Percentiles rank a stretch among this genome's conserved stretches.
These are phyloP conservation scores for Diaporthe citriasiana DNA, from an alignment of 2,329 filamentous ascomycete species.

Conservation along the genomic window DNA sequence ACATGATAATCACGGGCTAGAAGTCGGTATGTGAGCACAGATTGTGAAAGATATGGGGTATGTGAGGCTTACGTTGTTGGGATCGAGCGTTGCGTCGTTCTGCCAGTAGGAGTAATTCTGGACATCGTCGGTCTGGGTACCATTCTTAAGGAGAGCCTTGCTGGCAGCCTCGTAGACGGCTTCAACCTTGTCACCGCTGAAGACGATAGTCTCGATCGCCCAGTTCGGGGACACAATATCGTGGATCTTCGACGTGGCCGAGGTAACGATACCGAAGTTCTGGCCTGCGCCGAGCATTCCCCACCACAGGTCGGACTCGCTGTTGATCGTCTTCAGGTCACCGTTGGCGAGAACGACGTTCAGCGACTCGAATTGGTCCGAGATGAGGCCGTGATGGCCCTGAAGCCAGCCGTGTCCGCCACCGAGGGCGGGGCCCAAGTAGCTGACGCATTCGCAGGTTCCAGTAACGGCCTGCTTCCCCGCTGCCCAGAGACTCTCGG, in stretches of 20 bases:
- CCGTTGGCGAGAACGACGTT: constrained; percentile 68
- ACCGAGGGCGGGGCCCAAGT: constrained; percentile 62
- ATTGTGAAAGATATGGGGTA: background rate
- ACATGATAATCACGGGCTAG: constrained; percentile 58
- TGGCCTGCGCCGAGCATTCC: constrained; percentile 69
- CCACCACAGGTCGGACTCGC: constrained; percentile 67
- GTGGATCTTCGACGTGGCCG: constrained; percentile 61
- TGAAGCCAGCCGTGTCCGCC: constrained; percentile 70
- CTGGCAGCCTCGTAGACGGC: constrained; percentile 56
- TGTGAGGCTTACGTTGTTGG: constrained; percentile 53
- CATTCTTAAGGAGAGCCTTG: constrained; percentile 55
- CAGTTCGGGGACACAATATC: constrained; percentile 54
- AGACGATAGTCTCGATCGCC: constrained; percentile 57
- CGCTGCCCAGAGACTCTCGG: constrained; percentile 62
- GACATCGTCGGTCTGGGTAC: constrained; percentile 58
- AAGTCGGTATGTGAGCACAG: background rate
- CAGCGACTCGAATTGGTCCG: constrained; percentile 67
- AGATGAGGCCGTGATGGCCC: constrained; percentile 65
- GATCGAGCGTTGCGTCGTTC: constrained; percentile 56
- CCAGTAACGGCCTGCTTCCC: constrained; percentile 65
- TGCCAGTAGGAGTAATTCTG: constrained; percentile 66
- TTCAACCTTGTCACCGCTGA: constrained; percentile 61
- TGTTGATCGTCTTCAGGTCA: constrained; percentile 54
- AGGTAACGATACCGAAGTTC: constrained; percentile 71
- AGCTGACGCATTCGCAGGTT: constrained; percentile 64